These are phyloP conservation scores for Agrocybe chaxingu DNA, from an alignment of 768 basidiomycete genomes.

Conservation along the genomic window DNA sequence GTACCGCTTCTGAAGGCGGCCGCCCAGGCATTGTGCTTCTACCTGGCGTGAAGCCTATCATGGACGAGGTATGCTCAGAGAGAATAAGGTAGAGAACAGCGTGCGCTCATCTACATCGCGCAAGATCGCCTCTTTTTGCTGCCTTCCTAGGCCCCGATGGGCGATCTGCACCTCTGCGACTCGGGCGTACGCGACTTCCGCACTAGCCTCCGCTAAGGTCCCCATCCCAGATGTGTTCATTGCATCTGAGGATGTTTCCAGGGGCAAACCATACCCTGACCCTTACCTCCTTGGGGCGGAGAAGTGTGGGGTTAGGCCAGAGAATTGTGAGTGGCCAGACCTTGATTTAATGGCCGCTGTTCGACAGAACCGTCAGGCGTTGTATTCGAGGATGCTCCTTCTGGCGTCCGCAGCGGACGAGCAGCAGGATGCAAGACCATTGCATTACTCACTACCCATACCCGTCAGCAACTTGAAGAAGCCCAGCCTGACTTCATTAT, in stretches of 20 bases:
- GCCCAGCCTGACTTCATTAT: conserved; percentile 68
- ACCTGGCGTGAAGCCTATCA: conserved; percentile 64
- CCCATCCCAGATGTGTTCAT: conserved; percentile 73
- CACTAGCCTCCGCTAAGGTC: conserved; percentile 63
- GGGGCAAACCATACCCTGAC: conserved; percentile 88
- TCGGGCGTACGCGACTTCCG: conserved; percentile 66
- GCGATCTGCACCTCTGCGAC: conserved; percentile 90
- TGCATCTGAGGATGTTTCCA: conserved; percentile 75
- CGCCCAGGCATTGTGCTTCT: conserved; percentile 64
- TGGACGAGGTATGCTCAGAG: conserved; percentile 45
- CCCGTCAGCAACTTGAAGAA: conserved; percentile 61
- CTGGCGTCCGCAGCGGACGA: conserved; percentile 75
- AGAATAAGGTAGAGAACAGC: not conserved
- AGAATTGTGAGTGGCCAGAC: conserved; percentile 45
- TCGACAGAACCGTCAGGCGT: conserved; percentile 42
- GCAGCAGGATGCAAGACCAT: conserved; percentile 84
- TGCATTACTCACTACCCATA: conserved; percentile 80
- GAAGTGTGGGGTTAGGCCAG: conserved; percentile 58
- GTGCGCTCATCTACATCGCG: conserved; percentile 6
- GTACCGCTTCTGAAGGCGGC: conserved; percentile 52
- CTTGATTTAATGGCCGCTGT: conserved; percentile 1
- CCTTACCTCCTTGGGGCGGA: conserved; percentile 88
- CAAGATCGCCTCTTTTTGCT: conserved; percentile 34
- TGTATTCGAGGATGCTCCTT: conserved; percentile 91
- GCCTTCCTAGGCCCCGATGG: conserved; percentile 65